Conservation (phyloP, 352 stramenopile genomes). For the Globisporangium alternatum region DNA sequence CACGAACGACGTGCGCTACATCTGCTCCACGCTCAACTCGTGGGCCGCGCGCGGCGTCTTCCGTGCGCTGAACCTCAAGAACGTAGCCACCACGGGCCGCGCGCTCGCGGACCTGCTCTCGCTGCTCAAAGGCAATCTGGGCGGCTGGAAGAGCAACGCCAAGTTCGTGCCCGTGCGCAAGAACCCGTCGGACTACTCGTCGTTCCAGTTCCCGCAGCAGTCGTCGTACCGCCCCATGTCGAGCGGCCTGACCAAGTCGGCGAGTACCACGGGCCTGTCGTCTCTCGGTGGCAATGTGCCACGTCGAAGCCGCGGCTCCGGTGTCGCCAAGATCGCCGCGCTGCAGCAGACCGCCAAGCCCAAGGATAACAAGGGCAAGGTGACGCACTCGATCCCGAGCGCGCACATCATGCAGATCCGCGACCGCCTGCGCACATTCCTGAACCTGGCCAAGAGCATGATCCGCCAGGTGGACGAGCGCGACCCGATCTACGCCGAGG, state of each 20-base stretch:
- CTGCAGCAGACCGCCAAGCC: constrained; percentile 78
- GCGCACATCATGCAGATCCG: constrained; percentile 90
- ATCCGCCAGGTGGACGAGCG: constrained; percentile 72
- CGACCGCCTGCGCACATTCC: constrained; percentile 93
- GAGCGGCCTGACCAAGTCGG: constrained; percentile 80
- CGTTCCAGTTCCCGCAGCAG: constrained; percentile 78
- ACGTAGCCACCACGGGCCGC: constrained; percentile 55
- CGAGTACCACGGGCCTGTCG: constrained; percentile 82
- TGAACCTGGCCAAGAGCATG: constrained; percentile 92
- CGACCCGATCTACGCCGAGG: constrained; percentile 81
- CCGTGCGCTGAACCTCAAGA: constrained; percentile 72
- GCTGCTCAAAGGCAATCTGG: constrained; percentile 63
- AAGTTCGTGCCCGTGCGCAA: constrained; percentile 84
- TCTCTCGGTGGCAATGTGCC: constrained; percentile 72
- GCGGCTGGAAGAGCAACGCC: constrained; percentile 71
- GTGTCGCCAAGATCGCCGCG: constrained; percentile 76
- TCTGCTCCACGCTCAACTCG: constrained; percentile 80
- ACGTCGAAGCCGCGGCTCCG: constrained; percentile 74
- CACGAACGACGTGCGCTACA: constrained; percentile 92
- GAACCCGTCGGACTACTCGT: constrained; percentile 79
- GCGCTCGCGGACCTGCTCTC: constrained; percentile 72
- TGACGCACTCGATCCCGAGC: constrained; percentile 69
- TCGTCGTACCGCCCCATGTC: constrained; percentile 33
- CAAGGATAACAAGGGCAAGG: constrained; percentile 47
- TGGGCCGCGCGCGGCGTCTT: constrained; percentile 80